Base-by-base conservation (phyloP, 176 grass and related monocot species). In the Tillandsia leiboldiana region DNA sequence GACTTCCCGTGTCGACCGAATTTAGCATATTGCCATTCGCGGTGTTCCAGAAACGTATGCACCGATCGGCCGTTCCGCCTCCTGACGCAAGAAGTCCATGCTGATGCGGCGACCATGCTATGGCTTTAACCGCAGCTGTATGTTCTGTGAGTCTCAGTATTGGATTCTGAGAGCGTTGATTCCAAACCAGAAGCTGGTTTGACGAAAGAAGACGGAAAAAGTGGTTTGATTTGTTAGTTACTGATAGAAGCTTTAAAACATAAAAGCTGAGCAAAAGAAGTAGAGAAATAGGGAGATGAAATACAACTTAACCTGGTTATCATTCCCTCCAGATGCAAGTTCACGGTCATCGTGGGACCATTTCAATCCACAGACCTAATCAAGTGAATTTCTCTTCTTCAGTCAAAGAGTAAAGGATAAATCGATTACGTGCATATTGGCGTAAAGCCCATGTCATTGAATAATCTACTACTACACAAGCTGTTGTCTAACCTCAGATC, bases 341-440 rank as follows among this genome's bases (percentile, higher is more conserved):
- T 97, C 94, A 2, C 84, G 94, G 74, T 97, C 89, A 2, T 97
- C 94, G 17, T 97, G 89, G 5, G 94, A 97, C 94, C 94, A 97
- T 85, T 97, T 93, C 24, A 97, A 54, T 69, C 94, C 94, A 80
- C 94, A 97, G 23, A 97, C 87, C 94, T 97, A 62, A 57, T 56
- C 54, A 68, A 42, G 48, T n/a, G 9, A 61, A 61, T 24, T 24
- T 24, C n/a, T 61, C 18, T 20, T 18, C 10, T 61, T n/a, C 9
- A 61, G 22, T 61, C 7, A 23, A 59, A 15, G 22, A 18, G 15
- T 20, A 61, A 56, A 61, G 2, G 17, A 18, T 9, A 18, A 59
- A 13, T 17, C 14, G 54, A 59, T 8, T 17, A 9, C 22, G 12
- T 17, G 8, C 6, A 59, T 59, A 56, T 59, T 14, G 13, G 20